Percentiles rank a stretch among this genome's conserved stretches.
Conservation (phyloP, 345 rosid genomes). For the Populus tremula region DNA sequence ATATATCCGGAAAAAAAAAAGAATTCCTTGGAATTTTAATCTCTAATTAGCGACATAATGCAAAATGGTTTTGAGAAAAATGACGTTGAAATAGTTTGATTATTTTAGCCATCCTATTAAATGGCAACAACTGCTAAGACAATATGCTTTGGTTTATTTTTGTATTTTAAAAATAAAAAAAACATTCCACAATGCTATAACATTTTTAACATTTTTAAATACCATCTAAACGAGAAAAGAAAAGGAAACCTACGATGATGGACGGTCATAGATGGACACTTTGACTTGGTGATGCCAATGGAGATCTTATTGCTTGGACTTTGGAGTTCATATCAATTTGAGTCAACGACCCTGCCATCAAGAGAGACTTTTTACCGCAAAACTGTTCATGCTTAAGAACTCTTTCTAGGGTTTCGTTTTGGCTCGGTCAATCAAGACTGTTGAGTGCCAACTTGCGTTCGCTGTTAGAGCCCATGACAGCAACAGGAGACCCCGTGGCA, state of each 20-base stretch:
- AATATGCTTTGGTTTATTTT: neutral
- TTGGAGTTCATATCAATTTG: too few relatives aligned
- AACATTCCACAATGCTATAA: too few relatives aligned
- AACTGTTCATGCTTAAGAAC: too few relatives aligned
- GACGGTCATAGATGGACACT: neutral
- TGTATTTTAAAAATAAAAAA: fast-evolving
- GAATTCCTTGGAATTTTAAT: too few relatives aligned
- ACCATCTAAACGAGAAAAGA: neutral
- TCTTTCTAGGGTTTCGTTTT: neutral
- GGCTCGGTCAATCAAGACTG: neutral
- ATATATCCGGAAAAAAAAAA: too few relatives aligned
- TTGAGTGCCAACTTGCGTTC: slow-evolving; percentile 19
- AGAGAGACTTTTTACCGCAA: too few relatives aligned
- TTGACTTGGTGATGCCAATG: neutral
- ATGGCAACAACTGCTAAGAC: neutral
- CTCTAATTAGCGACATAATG: too few relatives aligned
- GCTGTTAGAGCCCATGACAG: slow-evolving; percentile 21
- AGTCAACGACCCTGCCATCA: too few relatives aligned
- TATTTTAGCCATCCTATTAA: neutral
- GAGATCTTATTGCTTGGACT: too few relatives aligned
- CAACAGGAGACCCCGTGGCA: slow-evolving; percentile 23
- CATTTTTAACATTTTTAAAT: too few relatives aligned
- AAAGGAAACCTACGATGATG: neutral
- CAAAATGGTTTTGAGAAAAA: neutral
- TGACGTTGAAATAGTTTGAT: neutral